Conservation (phyloP, 345 rosid species). For the Syzygium oleosum region DNA sequence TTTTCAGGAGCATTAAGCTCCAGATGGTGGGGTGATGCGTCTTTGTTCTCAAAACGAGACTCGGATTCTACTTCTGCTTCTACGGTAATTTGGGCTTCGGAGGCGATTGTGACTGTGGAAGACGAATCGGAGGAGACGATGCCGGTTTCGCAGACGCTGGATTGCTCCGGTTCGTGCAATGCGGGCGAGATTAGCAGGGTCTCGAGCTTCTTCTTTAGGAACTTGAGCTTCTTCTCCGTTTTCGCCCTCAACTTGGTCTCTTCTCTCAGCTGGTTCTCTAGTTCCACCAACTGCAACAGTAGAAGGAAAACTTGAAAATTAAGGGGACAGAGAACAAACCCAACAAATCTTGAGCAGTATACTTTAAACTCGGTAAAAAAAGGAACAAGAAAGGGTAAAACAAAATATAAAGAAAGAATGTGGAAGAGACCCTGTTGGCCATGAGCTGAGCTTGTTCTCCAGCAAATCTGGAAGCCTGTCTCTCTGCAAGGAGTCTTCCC, state of each 20-base stretch:
- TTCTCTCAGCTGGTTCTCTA: constrained; percentile 52
- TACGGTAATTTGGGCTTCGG: not conserved
- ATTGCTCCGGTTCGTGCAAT: constrained; percentile 25
- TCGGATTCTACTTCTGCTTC: not conserved
- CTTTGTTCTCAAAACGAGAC: not conserved
- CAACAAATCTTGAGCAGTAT: not conserved
- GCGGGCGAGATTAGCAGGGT: constrained; percentile 25
- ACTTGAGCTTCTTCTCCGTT: constrained; percentile 59
- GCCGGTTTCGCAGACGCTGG: constrained; percentile 22
- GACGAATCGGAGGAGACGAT: constrained; percentile 33
- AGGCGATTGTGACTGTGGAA: not conserved
- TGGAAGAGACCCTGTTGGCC: constrained; percentile 42
- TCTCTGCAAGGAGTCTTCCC: constrained; percentile 80
- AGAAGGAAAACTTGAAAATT: not conserved
- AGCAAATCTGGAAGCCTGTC: constrained; percentile 68
- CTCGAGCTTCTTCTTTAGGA: constrained; percentile 51
- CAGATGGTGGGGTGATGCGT: not conserved
- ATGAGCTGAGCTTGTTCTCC: constrained; percentile 50
- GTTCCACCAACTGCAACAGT: constrained; percentile 36
- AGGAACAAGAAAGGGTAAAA: not conserved
- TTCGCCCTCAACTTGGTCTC: constrained; percentile 53
- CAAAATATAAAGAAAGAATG: not conserved
- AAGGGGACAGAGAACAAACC: not conserved
- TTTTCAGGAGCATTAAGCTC: not conserved
- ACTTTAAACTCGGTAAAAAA: not conserved